Conservation (phyloP, 2,329 filamentous ascomycete genomes). For the Xylariomycetidae sp. region DNA sequence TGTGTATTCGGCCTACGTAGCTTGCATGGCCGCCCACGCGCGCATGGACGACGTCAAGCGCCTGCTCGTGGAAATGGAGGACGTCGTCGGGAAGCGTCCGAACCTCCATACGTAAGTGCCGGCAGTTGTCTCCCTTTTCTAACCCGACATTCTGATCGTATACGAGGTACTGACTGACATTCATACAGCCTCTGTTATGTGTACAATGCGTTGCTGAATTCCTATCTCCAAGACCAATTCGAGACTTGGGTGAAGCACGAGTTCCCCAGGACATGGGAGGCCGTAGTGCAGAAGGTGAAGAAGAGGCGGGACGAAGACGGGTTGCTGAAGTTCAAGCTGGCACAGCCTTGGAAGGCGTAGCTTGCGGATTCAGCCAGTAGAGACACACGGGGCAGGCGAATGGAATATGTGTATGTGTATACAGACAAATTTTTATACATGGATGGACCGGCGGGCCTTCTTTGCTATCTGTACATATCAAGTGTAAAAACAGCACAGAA, state of each 20-base stretch:
- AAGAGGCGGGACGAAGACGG: constrained; percentile 39
- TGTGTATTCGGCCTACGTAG: constrained; percentile 74
- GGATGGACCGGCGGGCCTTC: no score
- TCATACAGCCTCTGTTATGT: constrained; percentile 58
- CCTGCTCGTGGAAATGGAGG: constrained; percentile 63
- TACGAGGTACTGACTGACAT: constrained; percentile 9
- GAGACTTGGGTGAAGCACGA: constrained; percentile 67
- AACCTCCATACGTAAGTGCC: constrained; percentile 21
- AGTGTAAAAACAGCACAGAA: no score
- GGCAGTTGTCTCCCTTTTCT: constrained; percentile 2
- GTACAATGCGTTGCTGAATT: constrained; percentile 68
- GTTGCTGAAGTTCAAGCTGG: constrained; percentile 45
- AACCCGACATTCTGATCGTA: neutral
- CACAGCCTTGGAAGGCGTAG: constrained; percentile 43
- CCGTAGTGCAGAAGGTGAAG: constrained; percentile 51
- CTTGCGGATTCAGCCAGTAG: no score
- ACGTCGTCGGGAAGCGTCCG: constrained; percentile 45
- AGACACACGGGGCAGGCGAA: no score
- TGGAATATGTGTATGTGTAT: constrained; percentile 36
- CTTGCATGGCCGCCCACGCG: constrained; percentile 69
- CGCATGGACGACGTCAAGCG: constrained; percentile 63
- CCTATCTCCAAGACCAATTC: constrained; percentile 62
- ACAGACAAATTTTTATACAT: constrained; percentile 24
- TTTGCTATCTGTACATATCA: constrained; percentile 26
- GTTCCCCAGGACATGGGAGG: constrained; percentile 66